Evolutionary conservation across 768 basidiomycete genomes (phyloP), one percentile per base, ranked within the genome.

Genomic region (Tricholoma flavovirens): DNA sequence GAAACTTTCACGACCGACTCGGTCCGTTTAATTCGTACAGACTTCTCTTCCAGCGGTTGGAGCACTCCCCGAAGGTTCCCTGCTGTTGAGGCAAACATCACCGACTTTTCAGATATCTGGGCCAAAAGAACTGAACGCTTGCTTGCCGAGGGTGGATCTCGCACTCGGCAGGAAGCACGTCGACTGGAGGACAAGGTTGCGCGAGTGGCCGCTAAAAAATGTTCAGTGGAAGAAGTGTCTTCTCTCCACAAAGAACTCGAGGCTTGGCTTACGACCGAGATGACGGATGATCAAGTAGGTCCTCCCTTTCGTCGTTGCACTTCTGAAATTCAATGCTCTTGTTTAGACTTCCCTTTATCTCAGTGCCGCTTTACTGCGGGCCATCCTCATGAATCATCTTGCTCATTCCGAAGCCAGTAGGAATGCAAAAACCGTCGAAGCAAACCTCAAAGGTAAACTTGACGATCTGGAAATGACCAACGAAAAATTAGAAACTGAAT

Each of bases 211-310:
- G 81, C 83, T 12, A 88, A 88, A 82, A 90, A 88, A 79, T 90
- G 87, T 73, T 89, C 88, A 36, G 89, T 92, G 58, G 90, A 91
- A 69, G 90, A 92, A 74, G 87, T 92, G 51, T 81, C 83, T 51
- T 74, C 78, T 57, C 80, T 92, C 60, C 87, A 89, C 72, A 81
- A 83, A 66, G 90, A 92, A 73, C 78, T 92, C 59, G 81, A 88
- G 67, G 82, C 83, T 58, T 92, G 88, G 88, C 70, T 92, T 55
- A 75, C 74, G 45, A 74, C 81, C 51, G 84, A 86, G 63, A 74
- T 71, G 61, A 83, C 82, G 65, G 80, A 83, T 62, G 83, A 85
- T 58, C 83, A 85, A 73, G 89, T 88, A 64, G 64, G 82, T 77
- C 15, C 22, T 22, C 12, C 42, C 66, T 62, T 59, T 36, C 67